These are phyloP conservation scores for Picea abies DNA, from an alignment of 83 land plant genomes.

Conservation along the genomic window DNA sequence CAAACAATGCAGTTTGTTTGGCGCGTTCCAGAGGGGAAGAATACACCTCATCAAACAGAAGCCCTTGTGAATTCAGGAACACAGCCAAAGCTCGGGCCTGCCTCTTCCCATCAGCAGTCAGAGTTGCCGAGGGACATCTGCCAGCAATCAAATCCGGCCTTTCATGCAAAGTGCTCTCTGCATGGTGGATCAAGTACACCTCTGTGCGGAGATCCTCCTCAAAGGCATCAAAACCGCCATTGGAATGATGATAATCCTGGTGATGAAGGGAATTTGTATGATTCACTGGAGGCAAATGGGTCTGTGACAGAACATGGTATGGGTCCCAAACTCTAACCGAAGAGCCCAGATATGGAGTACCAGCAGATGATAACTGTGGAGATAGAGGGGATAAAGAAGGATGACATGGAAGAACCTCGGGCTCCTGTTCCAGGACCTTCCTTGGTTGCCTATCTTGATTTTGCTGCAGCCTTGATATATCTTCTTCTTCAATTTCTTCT, in stretches of 20 bases:
- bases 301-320: slow-evolving; percentile 57
- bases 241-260: slow-evolving; percentile 1
- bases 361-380: slow-evolving; percentile 69
- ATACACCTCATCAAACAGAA: slow-evolving; percentile 66
- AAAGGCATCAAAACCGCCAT: background rate
- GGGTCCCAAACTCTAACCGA: slow-evolving; percentile 79
- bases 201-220: slow-evolving; percentile 33
- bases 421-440: slow-evolving; percentile 70
- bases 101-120: slow-evolving; percentile 63
- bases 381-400: slow-evolving; percentile 81
- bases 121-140: slow-evolving; percentile 49
- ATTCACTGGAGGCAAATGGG: slow-evolving; percentile 8
- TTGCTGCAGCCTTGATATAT: background rate
- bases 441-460: slow-evolving; percentile 17
- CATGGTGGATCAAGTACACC: slow-evolving; percentile 65
- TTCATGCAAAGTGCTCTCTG: slow-evolving; percentile 54
- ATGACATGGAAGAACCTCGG: slow-evolving; percentile 75
- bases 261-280: slow-evolving; percentile 9
- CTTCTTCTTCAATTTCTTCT: slow-evolving; percentile 27
- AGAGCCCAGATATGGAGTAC: slow-evolving; percentile 66
- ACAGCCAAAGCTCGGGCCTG: slow-evolving; percentile 84
- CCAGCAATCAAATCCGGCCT: slow-evolving; percentile 72
- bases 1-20: slow-evolving; percentile 57
- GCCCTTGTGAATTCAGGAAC: slow-evolving; percentile 65
- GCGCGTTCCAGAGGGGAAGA: slow-evolving; percentile 78